Evolutionary conservation across 176 grass and related monocot species (phyloP).

Genomic region (Sorghum bicolor): Sorghum_bicolor_NCBIv3 NC_012879.2:60925001-60925500

Average conservation of each 20-base stretch:
- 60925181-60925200: constrained; percentile 29
- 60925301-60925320: constrained; percentile 28
- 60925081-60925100: constrained; percentile 57
- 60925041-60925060: not conserved
- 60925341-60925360: not conserved
- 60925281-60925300: constrained; percentile 39
- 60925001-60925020: constrained; percentile 43
- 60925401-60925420: constrained; percentile 31
- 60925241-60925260: not conserved
- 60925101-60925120: constrained; percentile 40
- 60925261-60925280: not conserved
- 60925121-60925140: constrained; percentile 77
- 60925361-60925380: constrained; percentile 12
- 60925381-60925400: not conserved
- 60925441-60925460: constrained; percentile 61
- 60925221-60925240: not conserved
- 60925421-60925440: constrained; percentile 45
- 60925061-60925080: constrained; percentile 83
- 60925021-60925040: not conserved
- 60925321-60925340: not conserved
- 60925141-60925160: constrained; percentile 94
- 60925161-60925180: constrained; percentile 57
- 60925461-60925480: constrained; percentile 79
- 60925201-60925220: constrained; percentile 30
- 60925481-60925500: constrained; percentile 41